These are phyloP conservation scores for Lepiota brunneoincarnata DNA, from an alignment of 768 basidiomycete genomes.

Conservation along the genomic window DNA sequence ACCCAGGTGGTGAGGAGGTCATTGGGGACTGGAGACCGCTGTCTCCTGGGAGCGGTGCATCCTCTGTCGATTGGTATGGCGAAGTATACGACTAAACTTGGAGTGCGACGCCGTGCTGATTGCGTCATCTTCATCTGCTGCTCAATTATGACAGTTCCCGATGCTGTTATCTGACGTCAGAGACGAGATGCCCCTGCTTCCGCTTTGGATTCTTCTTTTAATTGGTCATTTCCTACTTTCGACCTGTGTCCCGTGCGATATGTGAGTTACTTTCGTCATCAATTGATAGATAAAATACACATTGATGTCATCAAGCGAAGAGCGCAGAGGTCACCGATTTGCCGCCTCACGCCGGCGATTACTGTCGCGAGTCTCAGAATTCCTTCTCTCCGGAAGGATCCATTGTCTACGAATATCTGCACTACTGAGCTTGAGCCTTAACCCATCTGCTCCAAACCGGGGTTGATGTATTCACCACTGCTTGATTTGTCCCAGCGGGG, in stretches of 20 bases:
- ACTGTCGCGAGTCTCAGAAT: too few relatives aligned
- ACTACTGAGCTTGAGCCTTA: too few relatives aligned
- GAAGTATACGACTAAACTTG: conserved; percentile 35
- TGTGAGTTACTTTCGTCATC: conserved; percentile 2
- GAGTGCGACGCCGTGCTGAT: neutral
- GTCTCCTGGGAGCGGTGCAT: conserved; percentile 21
- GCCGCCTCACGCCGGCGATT: too few relatives aligned
- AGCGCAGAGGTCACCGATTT: too few relatives aligned
- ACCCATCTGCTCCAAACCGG: too few relatives aligned
- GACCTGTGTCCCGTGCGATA: neutral
- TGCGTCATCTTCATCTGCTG: neutral
- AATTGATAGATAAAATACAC: neutral
- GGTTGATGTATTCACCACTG: too few relatives aligned
- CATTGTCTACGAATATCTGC: too few relatives aligned
- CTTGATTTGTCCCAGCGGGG: too few relatives aligned
- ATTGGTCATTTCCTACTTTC: neutral
- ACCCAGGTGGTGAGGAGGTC: conserved; percentile 27
- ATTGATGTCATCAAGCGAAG: neutral
- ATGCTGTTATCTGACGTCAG: conserved; percentile 1
- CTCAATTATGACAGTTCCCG: neutral
- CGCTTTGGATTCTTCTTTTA: neutral
- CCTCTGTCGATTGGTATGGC: conserved; percentile 30
- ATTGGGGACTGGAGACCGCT: conserved; percentile 46
- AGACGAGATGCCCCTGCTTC: conserved; percentile 1
- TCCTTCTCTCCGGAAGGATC: too few relatives aligned